Conservation (phyloP, 2,329 filamentous ascomycete genomes). For the Clathrospora elynae region DNA sequence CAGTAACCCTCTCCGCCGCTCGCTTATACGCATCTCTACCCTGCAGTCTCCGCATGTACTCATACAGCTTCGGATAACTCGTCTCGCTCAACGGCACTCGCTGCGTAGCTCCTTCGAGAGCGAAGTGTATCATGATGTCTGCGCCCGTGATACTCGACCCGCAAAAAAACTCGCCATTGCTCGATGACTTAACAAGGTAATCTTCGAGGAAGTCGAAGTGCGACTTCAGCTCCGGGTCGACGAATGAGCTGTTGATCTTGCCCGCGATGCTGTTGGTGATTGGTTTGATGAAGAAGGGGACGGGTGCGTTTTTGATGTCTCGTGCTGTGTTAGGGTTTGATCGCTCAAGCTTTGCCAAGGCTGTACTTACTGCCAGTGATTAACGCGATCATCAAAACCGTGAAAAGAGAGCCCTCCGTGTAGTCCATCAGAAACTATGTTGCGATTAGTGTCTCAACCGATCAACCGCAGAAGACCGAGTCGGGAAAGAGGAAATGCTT, state of each 20-base stretch:
- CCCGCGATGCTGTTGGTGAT: constrained; percentile 62
- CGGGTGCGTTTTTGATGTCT: constrained; percentile 56
- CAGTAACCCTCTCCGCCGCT: constrained; percentile 57
- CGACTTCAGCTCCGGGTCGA: constrained; percentile 54
- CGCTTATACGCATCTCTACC: constrained; percentile 53
- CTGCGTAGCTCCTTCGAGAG: constrained; percentile 52
- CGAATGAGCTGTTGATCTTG: constrained; percentile 53
- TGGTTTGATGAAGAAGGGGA: constrained; percentile 72
- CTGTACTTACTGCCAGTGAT: constrained; percentile 56
- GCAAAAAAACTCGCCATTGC: constrained; percentile 58
- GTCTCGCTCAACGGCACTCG: constrained; percentile 48
- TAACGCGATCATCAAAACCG: constrained; percentile 67
- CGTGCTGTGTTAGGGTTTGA: constrained; percentile 1
- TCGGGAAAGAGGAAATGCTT: too few species aligned
- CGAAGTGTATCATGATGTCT: constrained; percentile 60
- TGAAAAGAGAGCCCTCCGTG: constrained; percentile 82
- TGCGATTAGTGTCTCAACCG: constrained; percentile 38
- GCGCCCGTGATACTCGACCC: constrained; percentile 56
- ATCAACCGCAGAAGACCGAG: not conserved
- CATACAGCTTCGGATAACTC: constrained; percentile 54
- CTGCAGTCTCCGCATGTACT: constrained; percentile 54
- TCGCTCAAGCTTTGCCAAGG: not conserved
- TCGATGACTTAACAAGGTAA: constrained; percentile 54
- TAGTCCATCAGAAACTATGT: constrained; percentile 68
- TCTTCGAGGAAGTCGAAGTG: constrained; percentile 59